Evolutionary conservation across 2,329 filamentous ascomycete species (phyloP), one percentile per base, ranked within the genome.

Genomic region (Diaporthe australafricana): DNA sequence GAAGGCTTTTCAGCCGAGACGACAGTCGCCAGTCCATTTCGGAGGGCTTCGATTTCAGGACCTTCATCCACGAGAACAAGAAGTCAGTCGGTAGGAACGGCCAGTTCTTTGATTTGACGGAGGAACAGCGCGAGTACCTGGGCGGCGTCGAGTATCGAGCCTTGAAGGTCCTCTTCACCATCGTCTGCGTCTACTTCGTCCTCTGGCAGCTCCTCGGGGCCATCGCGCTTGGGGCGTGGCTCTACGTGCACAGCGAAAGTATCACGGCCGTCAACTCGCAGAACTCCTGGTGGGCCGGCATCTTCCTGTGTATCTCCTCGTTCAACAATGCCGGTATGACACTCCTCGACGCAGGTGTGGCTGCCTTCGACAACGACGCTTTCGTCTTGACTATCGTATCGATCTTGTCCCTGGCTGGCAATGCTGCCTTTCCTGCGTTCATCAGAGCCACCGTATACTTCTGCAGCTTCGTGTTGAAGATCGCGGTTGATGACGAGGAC

Each of bases 91-190:
- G 85, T 2, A 83, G 86, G 62, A 90, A 89, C 77, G 85, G 85
- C 1, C 86, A 88, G 71, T 89, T 91, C 72, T 84, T 87, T 75
- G 84, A 86, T 55, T 79, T 91, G 47, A 84, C 83, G 0, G 82
- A 83, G 25, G 83, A 85, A 17, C 87, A 91, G 75, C 84, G 88
- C 45, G 87, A 89, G 67, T 82, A 85, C 35, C 82, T 92, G 0
- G 90, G 91, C 32, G 89, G 90, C 0, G 88, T 86, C 70, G 91
- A 93, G 78, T 92, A 92, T 77, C 86, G 88, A 52, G 90, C 91
- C 20, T 84, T 93, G 25, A 85, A 85, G 60, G 79, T 92, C 6
- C 83, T 93, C 1, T 84, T 88, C 2, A 83, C 88, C 75, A 77
- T 91, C 25, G 89, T 93, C 7, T 89, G 89, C 0, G 73, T 88